Evolutionary conservation across 768 basidiomycete genomes (phyloP).

Genomic region (Podaxis sp.): DNA sequence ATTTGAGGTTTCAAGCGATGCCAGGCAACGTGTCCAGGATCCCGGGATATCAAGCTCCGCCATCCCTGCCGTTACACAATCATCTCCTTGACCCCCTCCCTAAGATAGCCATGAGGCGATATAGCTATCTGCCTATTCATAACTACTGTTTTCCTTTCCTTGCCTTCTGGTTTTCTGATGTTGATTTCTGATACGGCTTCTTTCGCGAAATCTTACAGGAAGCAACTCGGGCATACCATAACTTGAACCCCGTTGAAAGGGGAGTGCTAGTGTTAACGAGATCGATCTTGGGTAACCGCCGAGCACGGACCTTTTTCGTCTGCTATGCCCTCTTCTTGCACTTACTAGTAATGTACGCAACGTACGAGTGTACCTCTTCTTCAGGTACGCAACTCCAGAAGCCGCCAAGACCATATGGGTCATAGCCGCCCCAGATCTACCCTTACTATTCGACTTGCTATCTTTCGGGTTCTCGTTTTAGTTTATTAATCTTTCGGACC

Average conservation of each 20-base stretch:
- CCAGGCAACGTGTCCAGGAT: neutral
- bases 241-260: slow-evolving; percentile 88
- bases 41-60: neutral
- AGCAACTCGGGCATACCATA: slow-evolving; percentile 89
- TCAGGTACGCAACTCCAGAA: slow-evolving; percentile 48
- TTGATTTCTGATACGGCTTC: slow-evolving; percentile 1
- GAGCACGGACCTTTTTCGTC: slow-evolving; percentile 87
- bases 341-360: slow-evolving; percentile 75
- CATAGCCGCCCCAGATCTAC: slow-evolving; percentile 10
- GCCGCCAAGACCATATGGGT: slow-evolving; percentile 47
- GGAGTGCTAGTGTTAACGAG: slow-evolving; percentile 84
- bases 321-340: slow-evolving; percentile 82
- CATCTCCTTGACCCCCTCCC: neutral
- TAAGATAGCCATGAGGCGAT: neutral
- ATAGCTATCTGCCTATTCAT: slow-evolving; percentile 1
- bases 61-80: neutral
- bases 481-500: slow-evolving; percentile 14
- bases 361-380: slow-evolving; percentile 67
- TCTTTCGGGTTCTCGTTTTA: neutral
- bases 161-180: neutral
- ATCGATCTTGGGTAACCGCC: slow-evolving; percentile 83
- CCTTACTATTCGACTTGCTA: neutral
- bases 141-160: neutral
- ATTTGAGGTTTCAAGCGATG: neutral
- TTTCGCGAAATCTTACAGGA: slow-evolving; percentile 51